Percentiles rank a stretch among this genome's conserved stretches.
Conservation (phyloP, 1,284 basidiomycete species). For the Stereum hirsutum region DNA sequence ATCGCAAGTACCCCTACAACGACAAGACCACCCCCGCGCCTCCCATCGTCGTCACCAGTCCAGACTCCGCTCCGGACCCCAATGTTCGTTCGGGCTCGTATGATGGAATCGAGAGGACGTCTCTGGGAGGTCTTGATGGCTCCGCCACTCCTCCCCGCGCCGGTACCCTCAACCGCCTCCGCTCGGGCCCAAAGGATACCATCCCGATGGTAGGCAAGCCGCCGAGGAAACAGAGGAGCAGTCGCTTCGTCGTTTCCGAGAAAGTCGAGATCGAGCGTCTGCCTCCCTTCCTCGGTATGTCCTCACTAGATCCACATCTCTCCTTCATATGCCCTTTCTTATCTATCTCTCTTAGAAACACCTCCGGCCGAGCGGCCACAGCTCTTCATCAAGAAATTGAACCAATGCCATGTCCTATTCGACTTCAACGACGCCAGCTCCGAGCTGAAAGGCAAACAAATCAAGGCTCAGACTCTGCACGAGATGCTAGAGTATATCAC, state of each 20-base stretch:
- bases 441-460: slow-evolving; percentile 95
- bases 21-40: slow-evolving; percentile 53
- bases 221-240: slow-evolving; percentile 91
- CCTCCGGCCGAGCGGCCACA: slow-evolving; percentile 82
- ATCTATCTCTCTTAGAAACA: slow-evolving; percentile 55
- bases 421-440: slow-evolving; percentile 98
- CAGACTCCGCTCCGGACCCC: slow-evolving; percentile 57
- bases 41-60: slow-evolving; percentile 85
- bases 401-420: slow-evolving; percentile 95
- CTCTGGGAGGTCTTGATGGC: slow-evolving; percentile 38
- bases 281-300: slow-evolving; percentile 86
- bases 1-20: slow-evolving; percentile 40
- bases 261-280: slow-evolving; percentile 94
- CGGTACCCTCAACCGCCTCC: slow-evolving; percentile 56
- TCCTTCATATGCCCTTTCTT: slow-evolving; percentile 1
- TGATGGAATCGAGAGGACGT: slow-evolving; percentile 41
- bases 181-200: slow-evolving; percentile 82
- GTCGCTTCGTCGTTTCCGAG: slow-evolving; percentile 93
- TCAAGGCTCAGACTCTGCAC: slow-evolving; percentile 96
- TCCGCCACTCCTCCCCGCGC: slow-evolving; percentile 52
- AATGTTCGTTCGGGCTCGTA: slow-evolving; percentile 27
- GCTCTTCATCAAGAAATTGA: slow-evolving; percentile 91
- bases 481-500: slow-evolving; percentile 99
- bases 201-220: slow-evolving; percentile 94
- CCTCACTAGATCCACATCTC: slow-evolving; percentile 4